phyloP scores from a whole-genome alignment of 257 asterid species.

The Salvia rosmarinus region DNA sequence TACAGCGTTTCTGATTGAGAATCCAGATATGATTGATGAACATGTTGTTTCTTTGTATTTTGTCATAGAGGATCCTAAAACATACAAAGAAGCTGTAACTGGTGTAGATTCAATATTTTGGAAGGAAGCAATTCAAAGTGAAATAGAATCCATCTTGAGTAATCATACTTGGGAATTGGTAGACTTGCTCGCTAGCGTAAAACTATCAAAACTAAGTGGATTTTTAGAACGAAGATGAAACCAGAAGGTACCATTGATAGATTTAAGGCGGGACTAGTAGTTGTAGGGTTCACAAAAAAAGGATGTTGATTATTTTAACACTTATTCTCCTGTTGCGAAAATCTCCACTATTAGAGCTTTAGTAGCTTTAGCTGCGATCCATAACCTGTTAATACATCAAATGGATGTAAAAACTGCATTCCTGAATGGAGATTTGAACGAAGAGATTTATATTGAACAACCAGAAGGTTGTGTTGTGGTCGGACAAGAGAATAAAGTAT shows the following conservation, averaged over 20 bases:
- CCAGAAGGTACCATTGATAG: not conserved
- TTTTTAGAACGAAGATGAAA: not conserved
- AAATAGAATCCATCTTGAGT: too few relatives aligned
- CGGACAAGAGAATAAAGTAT: too few relatives aligned
- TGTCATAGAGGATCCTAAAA: too few relatives aligned
- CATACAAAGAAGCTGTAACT: too few relatives aligned
- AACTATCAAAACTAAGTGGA: too few relatives aligned
- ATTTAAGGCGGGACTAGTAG: not conserved
- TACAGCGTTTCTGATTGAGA: not conserved
- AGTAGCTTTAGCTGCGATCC: not conserved
- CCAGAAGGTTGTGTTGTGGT: not conserved
- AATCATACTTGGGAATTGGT: too few relatives aligned
- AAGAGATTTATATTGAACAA: not conserved
- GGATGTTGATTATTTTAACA: not conserved
- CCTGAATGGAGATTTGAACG: not conserved
- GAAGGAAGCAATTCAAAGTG: too few relatives aligned
- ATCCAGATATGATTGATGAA: not conserved
- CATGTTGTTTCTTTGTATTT: not conserved
- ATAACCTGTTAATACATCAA: not conserved
- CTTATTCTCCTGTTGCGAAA: too few relatives aligned
- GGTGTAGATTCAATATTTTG: too few relatives aligned
- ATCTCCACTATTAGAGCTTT: too few relatives aligned
- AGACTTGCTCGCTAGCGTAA: too few relatives aligned
- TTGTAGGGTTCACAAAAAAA: not conserved
- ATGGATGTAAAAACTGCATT: not conserved